Evolutionary conservation across 1,139 yeast genomes (phyloP), one percentile per base, ranked within the genome.

Genomic region (Taiozyma onychis): DNA sequence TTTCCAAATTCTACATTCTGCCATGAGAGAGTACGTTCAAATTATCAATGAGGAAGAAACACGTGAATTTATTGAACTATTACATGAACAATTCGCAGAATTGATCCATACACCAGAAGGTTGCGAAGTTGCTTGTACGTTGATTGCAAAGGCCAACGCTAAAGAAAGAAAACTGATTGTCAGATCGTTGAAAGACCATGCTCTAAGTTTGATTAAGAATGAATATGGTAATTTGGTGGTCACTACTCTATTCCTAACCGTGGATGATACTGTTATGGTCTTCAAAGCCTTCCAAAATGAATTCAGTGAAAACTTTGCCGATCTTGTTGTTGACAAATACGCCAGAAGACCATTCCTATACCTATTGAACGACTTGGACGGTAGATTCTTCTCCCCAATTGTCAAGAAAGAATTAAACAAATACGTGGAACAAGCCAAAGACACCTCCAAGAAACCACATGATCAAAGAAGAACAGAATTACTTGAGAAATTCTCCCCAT

Each of bases 21-120:
- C 96, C 48, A 90, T 93, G 96, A 83, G 78, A 64, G 97, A 93
- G 67, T 90, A 88, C 62, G 80, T 83, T 45, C 78, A 82, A 53
- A 84, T 90, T 55, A 81, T 90, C 55, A 72, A 73, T 52, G 81
- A 79, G 35, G 86, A 83, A 45, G 95, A 89, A 66, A 79, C 84
- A 50, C 80, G 88, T 60, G 96, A 88, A 51, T 85, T 91, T 62
- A 80, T 90, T 58, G 97, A 91, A 57, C 72, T 90, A 46, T 73
- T 93, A 53, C 80, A 83, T 47, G 98, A 91, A 64, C 97, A 89
- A 66, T 77, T 90, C 67, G 96, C 97, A 27, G 98, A 91, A 70
- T 77, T 93, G 66, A 97, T 91, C 35, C 99, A 93, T 66, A 93
- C 99, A 0, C 85, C 83, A 52, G 97, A 91, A 68, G 99, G 99